Evolutionary conservation across 805 yeast species (phyloP).

Genomic region (Metschnikowia chrysomelidarum): DNA sequence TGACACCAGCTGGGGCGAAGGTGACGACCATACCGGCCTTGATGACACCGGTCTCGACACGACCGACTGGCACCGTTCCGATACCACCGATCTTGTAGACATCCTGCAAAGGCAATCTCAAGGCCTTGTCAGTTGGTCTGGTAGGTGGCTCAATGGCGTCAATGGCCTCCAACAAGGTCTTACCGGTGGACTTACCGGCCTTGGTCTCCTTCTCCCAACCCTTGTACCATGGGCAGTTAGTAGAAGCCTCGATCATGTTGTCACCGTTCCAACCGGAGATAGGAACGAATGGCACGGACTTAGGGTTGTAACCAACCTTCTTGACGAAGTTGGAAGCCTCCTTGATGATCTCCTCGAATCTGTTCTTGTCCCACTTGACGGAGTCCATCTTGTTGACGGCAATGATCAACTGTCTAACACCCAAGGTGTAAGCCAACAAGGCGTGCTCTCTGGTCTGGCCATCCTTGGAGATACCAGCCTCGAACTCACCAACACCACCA

Average conservation of each 20-base stretch:
- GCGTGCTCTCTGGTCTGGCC: constrained; percentile 92
- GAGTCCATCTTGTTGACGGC: constrained; percentile 96
- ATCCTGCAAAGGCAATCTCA: constrained; percentile 87
- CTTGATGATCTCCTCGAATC: constrained; percentile 76
- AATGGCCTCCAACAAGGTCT: constrained; percentile 81
- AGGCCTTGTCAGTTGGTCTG: constrained; percentile 84
- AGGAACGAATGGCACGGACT: constrained; percentile 83
- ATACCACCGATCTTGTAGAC: constrained; percentile 92
- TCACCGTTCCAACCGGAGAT: constrained; percentile 88
- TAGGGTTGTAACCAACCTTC: constrained; percentile 83
- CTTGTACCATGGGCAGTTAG: constrained; percentile 87
- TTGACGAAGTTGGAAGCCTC: constrained; percentile 78
- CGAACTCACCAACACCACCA: constrained; percentile 93
- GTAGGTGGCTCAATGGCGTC: constrained; percentile 78
- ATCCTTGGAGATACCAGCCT: constrained; percentile 92
- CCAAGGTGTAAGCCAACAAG: constrained; percentile 83
- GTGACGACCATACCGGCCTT: constrained; percentile 89
- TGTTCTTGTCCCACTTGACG: constrained; percentile 79
- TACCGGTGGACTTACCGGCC: constrained; percentile 67
- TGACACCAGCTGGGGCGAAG: constrained; percentile 88
- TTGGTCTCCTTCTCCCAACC: constrained; percentile 81
- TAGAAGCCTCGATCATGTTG: constrained; percentile 82
- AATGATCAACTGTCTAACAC: constrained; percentile 83
- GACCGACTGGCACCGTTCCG: constrained; percentile 91
- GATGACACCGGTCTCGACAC: constrained; percentile 90